These are phyloP conservation scores for Telopea speciosissima DNA, from an alignment of 177 flowering plant genomes.

Conservation along the genomic window DNA sequence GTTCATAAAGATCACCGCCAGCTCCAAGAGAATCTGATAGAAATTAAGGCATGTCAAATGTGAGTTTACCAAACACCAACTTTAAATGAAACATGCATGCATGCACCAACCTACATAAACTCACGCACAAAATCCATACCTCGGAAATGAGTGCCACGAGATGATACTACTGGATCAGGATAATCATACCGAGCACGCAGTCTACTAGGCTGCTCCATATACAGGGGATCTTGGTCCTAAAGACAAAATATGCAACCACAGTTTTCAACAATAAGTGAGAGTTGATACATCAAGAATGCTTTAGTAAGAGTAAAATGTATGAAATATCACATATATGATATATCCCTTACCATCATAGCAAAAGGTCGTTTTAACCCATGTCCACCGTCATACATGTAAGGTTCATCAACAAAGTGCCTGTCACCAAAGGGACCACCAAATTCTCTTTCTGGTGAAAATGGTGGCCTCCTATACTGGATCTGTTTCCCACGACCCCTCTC, in stretches of 20 bases:
- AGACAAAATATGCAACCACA: conserved; percentile 9
- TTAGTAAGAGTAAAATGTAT: conserved; percentile 1
- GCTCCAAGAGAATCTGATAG: conserved; percentile 37
- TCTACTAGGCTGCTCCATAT: conserved; percentile 50
- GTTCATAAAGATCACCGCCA: conserved; percentile 33
- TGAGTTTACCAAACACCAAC: background rate
- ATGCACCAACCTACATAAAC: background rate
- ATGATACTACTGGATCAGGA: conserved; percentile 32
- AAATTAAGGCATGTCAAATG: background rate
- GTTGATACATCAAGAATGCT: background rate
- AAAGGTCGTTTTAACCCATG: conserved; percentile 57
- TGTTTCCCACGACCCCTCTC: conserved; percentile 31
- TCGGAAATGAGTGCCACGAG: conserved; percentile 35
- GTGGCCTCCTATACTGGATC: conserved; percentile 31
- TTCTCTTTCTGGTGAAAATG: conserved; percentile 40
- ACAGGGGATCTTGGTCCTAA: conserved; percentile 51
- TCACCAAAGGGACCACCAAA: conserved; percentile 34
- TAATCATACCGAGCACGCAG: conserved; percentile 54
- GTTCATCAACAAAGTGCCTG: conserved; percentile 45
- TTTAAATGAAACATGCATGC: background rate
- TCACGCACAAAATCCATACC: conserved; percentile 25
- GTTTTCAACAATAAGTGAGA: background rate
- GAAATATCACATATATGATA: background rate
- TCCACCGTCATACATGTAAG: conserved; percentile 34
- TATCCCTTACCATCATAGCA: conserved; percentile 38